Conservation (phyloP, 495 filamentous ascomycete species). For the Collariella sp. region DNA sequence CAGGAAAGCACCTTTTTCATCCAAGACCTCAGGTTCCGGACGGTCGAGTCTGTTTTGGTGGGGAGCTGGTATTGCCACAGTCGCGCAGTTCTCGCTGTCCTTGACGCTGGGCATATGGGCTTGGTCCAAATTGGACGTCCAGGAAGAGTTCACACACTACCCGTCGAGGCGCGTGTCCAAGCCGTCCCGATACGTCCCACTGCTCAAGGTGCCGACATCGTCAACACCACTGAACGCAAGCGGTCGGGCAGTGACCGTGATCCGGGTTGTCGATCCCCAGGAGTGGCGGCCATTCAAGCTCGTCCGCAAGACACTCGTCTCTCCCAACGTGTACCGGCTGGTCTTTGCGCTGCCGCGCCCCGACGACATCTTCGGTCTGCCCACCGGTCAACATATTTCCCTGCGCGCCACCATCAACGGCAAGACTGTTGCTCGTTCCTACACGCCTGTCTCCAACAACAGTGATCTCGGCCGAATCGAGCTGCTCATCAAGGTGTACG, state of each 20-base stretch:
- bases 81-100: conserved; percentile 7
- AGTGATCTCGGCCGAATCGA: conserved; percentile 70
- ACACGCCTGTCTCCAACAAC: conserved; percentile 85
- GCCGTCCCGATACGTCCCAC: too few species aligned
- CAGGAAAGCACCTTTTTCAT: conserved; percentile 15
- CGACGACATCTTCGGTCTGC: conserved; percentile 41
- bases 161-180: neutral
- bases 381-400: conserved; percentile 62
- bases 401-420: conserved; percentile 66
- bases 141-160: conserved; percentile 15
- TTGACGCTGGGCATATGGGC: conserved; percentile 5
- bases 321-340: conserved; percentile 41
- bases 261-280: conserved; percentile 24
- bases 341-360: conserved; percentile 38
- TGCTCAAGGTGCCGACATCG: too few species aligned
- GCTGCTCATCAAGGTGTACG: conserved; percentile 83
- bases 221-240: too few species aligned
- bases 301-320: conserved; percentile 35
- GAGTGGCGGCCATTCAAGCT: conserved; percentile 40
- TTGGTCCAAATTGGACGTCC: conserved; percentile 13
- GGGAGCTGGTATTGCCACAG: conserved; percentile 13
- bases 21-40: conserved; percentile 9
- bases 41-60: conserved; percentile 3
- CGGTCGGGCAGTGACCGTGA: too few species aligned
- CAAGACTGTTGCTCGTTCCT: conserved; percentile 79